Evolutionary conservation across 2,329 filamentous ascomycete genomes (phyloP), one percentile per base, ranked within the genome.

Genomic region (Rosellinia necatrix): DNA sequence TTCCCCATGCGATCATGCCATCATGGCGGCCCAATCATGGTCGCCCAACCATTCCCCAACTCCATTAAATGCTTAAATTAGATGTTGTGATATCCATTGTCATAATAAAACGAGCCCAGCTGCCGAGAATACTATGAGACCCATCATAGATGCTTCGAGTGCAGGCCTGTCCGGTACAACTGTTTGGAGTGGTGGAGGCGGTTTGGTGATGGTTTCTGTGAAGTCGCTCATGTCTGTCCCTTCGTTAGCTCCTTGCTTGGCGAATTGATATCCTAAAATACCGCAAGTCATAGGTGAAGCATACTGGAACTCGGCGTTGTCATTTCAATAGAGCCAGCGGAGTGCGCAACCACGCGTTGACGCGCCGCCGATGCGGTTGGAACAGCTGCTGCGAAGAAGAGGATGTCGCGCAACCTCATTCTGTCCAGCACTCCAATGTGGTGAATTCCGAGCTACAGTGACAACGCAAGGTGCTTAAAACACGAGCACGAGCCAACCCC

Each of bases 61-160:
- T 63, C 63, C 64, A 35, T 44, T 61, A 52, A 62, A 67, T 67
- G 60, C 56, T 29, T 57, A 55, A 44, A 51, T 30, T 13, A 34
- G 34, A 29, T 40, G 22, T 42, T 51, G 12, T 15, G 2, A 15
- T 49, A 22, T n/a, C 32, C 40, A 17, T 19, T 35, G 48, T 69
- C 56, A 70, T 63, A 70, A 56, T 32, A 70, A 49, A 48, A 61
- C 64, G n/a, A 70, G 54, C 30, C 68, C 67, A 12, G 65, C 68
- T 4, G 64, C 67, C 24, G 68, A 69, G 55, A 70, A 70, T 34
- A 70, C 66, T 55, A 70, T 60, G 10, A 70, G 55, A 5, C 68
- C 68, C 66, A 70, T 68, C 44, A 70, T 59, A 13, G 68, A 70
- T 17, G 67, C 68, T 40, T 68, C 67, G 27, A 69, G 52, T 17